These are phyloP conservation scores for Quercus parvula DNA, from an alignment of 306 rosid species.

Conservation along the genomic window DNA sequence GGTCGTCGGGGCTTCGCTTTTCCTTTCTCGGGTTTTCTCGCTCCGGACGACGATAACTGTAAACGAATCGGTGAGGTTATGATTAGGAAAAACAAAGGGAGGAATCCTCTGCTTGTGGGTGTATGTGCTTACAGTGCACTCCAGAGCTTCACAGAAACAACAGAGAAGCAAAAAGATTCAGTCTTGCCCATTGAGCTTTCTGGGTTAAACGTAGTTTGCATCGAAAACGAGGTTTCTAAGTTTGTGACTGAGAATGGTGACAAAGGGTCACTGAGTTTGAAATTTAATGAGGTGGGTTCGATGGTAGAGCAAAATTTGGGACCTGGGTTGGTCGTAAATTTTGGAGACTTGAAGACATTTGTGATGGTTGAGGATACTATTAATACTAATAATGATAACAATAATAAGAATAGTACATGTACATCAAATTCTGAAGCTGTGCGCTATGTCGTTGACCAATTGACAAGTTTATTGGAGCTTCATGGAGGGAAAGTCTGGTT, in stretches of 20 bases:
- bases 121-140: conserved; percentile 64
- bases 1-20: conserved; percentile 38
- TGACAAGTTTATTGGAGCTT: conserved; percentile 45
- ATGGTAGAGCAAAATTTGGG: conserved; percentile 45
- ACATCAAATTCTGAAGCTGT: conserved; percentile 19
- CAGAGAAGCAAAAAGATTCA: conserved; percentile 43
- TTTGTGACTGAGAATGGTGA: conserved; percentile 31
- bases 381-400: background rate
- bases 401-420: background rate
- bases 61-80: conserved; percentile 75
- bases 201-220: conserved; percentile 48
- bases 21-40: conserved; percentile 34
- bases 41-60: conserved; percentile 44
- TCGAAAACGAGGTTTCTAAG: conserved; percentile 45
- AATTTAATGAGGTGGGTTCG: conserved; percentile 38
- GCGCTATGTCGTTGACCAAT: conserved; percentile 41
- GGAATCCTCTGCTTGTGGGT: conserved; percentile 82
- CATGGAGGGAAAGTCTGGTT: conserved; percentile 66
- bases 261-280: conserved; percentile 21
- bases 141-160: conserved; percentile 38
- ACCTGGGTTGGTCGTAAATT: conserved; percentile 65
- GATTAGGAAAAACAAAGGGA: conserved; percentile 42
- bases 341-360: conserved; percentile 73
- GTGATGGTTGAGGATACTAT: conserved; percentile 12
- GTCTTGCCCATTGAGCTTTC: conserved; percentile 52